Percentiles rank a stretch among this genome's conserved stretches.
These are phyloP conservation scores for Didymella keratinophila DNA, from an alignment of 2,329 filamentous ascomycete species.

Conservation along the genomic window DNA sequence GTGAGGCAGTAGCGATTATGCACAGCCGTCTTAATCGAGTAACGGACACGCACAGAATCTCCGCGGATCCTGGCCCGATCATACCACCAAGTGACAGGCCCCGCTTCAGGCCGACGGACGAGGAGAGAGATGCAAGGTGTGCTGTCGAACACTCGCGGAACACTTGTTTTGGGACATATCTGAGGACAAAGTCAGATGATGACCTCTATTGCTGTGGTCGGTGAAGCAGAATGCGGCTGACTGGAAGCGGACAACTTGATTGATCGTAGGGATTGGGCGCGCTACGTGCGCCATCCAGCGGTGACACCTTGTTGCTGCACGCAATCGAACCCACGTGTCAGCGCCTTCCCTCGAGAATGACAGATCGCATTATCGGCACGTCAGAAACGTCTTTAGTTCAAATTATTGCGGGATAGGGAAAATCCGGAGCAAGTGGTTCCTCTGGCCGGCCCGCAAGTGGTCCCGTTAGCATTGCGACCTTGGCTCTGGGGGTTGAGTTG, in stretches of 20 bases:
- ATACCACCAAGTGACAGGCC: slow-evolving; percentile 17
- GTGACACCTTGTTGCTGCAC: slow-evolving; percentile 27
- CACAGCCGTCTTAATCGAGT: slow-evolving; percentile 25
- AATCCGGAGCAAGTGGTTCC: slow-evolving; percentile 14
- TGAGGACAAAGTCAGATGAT: slow-evolving; percentile 13
- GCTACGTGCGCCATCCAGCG: slow-evolving; percentile 22
- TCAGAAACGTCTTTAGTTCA: slow-evolving; percentile 1
- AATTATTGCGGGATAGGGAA: slow-evolving; percentile 8
- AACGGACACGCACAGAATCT: slow-evolving; percentile 24
- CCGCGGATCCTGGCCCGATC: slow-evolving; percentile 19
- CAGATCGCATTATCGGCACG: slow-evolving; percentile 18
- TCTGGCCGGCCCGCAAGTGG: slow-evolving; percentile 19
- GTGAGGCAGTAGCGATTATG: slow-evolving; percentile 21
- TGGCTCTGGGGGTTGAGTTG: slow-evolving; percentile 8
- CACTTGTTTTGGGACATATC: not conserved
- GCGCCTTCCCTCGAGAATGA: slow-evolving; percentile 19
- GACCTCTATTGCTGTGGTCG: slow-evolving; percentile 14
- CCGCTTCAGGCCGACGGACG: slow-evolving; percentile 17
- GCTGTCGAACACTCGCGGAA: slow-evolving; percentile 19
- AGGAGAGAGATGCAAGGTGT: slow-evolving; percentile 20
- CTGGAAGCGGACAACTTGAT: slow-evolving; percentile 10
- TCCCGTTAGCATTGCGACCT: slow-evolving; percentile 16
- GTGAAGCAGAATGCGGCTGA: slow-evolving; percentile 22
- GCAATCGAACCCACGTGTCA: slow-evolving; percentile 31
- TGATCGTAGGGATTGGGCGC: slow-evolving; percentile 12